Evolutionary conservation across 371 early-diverging fungal species (phyloP), one percentile per base, ranked within the genome.

Genomic region (Phascolomyces articulosus): DNA sequence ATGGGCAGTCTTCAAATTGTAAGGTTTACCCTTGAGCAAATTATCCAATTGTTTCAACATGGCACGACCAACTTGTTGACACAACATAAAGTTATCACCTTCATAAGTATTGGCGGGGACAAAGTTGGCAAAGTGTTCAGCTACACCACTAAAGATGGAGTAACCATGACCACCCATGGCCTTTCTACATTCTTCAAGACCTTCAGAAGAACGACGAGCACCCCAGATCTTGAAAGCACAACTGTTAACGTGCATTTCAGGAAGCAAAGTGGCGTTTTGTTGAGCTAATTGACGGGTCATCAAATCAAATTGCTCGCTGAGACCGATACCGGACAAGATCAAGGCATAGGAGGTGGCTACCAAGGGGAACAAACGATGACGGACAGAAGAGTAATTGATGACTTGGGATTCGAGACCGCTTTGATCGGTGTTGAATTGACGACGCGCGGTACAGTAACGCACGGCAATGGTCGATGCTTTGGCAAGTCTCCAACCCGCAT

Each of bases 101-200:
- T 77, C 77, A 55, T 77, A 74, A 0, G 72, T 77, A 55, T 78
- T 89, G 67, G 88, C 77, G 11, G 93, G 92, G 4, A 88, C 85
- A 64, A 83, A 76, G 55, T 72, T 81, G 40, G 83, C 84, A 72
- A 86, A 90, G 27, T 90, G 66, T 44, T 91, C 85, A 34, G 88
- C 79, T 16, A 94, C 79, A 6, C 94, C 93, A 31, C 89, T 89
- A 77, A 87, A 90, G 40, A 79, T 68, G 18, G 90, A 87, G 69
- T 82, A 95, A 0, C 94, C 94, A 41, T 94, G 94, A 8, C 95
- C 95, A 13, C 95, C 95, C 83, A 91, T 89, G 7, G 90, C 80
- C 27, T 91, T 88, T 9, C 94, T 84, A 65, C 91, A 89, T 20
- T 88, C 88, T 62, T 95, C 95, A 20, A 92, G 78, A 48, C 91